Evolutionary conservation across 306 rosid species (phyloP).

Genomic region (Sindora glabra): DNA sequence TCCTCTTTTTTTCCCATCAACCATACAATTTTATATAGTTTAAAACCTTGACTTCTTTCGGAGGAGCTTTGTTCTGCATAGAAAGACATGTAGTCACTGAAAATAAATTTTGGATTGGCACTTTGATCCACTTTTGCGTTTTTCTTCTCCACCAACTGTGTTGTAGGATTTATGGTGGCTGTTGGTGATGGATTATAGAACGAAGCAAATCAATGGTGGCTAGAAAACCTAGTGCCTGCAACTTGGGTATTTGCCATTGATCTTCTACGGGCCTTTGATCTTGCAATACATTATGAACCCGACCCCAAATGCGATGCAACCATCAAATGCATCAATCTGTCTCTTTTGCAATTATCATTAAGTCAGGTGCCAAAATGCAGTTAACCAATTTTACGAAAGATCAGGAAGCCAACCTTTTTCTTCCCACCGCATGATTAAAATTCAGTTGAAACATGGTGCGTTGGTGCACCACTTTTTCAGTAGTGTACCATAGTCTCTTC

Average conservation of each 20-base stretch:
- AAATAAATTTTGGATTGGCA: conserved; percentile 50
- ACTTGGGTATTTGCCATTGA: conserved; percentile 54
- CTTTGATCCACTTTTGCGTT: conserved; percentile 24
- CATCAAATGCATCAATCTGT: too few relatives aligned
- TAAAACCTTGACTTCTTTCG: conserved; percentile 56
- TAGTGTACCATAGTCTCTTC: too few relatives aligned
- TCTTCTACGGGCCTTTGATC: too few relatives aligned
- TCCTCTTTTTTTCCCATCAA: conserved; percentile 19
- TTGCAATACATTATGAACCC: too few relatives aligned
- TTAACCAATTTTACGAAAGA: too few relatives aligned
- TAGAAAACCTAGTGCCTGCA: conserved; percentile 49
- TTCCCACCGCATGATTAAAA: too few relatives aligned
- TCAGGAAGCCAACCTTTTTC: too few relatives aligned
- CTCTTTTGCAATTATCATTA: too few relatives aligned
- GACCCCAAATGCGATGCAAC: too few relatives aligned
- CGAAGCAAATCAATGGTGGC: conserved; percentile 36
- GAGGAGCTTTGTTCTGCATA: conserved; percentile 53
- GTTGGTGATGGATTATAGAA: conserved; percentile 48
- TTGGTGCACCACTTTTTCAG: too few relatives aligned
- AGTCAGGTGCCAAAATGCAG: too few relatives aligned
- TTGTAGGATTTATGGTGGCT: conserved; percentile 54
- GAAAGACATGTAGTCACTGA: conserved; percentile 49
- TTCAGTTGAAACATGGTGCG: too few relatives aligned
- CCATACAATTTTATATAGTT: conserved; percentile 30
- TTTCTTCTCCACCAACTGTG: conserved; percentile 19